A percentile compares a stretch with the other conserved stretches of the same genome.
These are phyloP conservation scores for Sclerotinia spermophila DNA, from an alignment of 2,329 filamentous ascomycete genomes.

Conservation along the genomic window DNA sequence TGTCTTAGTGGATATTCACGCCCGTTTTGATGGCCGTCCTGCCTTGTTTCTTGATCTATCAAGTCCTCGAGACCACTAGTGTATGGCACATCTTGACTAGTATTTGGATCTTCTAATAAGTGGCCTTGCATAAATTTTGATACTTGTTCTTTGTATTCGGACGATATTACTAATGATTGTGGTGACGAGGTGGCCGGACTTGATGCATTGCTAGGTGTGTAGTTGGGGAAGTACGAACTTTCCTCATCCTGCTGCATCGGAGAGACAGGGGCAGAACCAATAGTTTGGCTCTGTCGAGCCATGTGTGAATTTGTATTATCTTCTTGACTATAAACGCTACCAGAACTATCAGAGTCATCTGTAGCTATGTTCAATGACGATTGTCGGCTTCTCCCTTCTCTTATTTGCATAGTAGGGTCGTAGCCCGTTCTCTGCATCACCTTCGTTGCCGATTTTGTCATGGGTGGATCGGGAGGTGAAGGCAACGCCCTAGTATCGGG, in stretches of 20 bases:
- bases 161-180: constrained; percentile 1
- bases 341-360: constrained; percentile 17
- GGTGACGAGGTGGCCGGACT: neutral
- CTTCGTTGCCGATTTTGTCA: constrained; percentile 25
- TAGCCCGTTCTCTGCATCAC: constrained; percentile 28
- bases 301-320: neutral
- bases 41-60: constrained; percentile 15
- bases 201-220: neutral
- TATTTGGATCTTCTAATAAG: neutral
- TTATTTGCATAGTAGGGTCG: constrained; percentile 20
- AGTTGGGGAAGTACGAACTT: neutral
- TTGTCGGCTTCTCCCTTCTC: neutral
- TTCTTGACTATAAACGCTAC: constrained; percentile 12
- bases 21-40: constrained; percentile 3
- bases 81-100: neutral
- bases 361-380: constrained; percentile 7
- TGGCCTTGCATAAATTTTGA: constrained; percentile 1
- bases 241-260: neutral
- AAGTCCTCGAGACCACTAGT: constrained; percentile 13
- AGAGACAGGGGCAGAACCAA: neutral
- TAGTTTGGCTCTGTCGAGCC: neutral
- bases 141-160: constrained; percentile 14
- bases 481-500: constrained; percentile 7
- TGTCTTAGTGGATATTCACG: neutral
- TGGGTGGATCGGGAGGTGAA: constrained; percentile 6